Evolutionary conservation across 257 asterid genomes (phyloP), one percentile per base, ranked within the genome.

Genomic region (Lycium barbarum): DNA sequence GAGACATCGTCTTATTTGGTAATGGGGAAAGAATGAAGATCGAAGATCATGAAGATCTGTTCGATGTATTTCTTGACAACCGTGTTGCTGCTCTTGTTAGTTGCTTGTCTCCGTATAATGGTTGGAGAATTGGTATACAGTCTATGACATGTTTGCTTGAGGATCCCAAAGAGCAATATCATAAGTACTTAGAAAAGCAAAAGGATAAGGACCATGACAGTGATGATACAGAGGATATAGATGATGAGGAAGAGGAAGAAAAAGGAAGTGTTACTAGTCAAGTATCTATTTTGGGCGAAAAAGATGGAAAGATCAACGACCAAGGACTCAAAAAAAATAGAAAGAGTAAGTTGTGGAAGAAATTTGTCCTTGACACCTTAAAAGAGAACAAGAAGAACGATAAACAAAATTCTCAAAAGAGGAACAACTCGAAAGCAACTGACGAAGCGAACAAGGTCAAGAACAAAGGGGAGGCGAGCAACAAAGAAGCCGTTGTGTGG

Each of bases 11-110:
- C 55, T 58, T 93, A 84, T 89, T 82, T 80, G 96, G 94, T 15
- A 93, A 91, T 43, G 88, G 89, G 66, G 84, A 89, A 53, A 45
- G 93, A 66, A 90, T 91, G 93, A 90, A 86, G 79, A 86, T 93
- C 22, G 81, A 35, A 13, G 93, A 89, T 61, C 89, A 91, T 49
- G 91, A 89, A n/a, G 93, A 89, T 17, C 85, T 91, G 49, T 67
- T 59, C n/a, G 89, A 91, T 72, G 88, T 90, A 4, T 93, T 89
- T 89, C 92, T 93, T 22, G 88, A 83, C n/a, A 18, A 86, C 47
- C 93, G 96, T 12, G 70, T 89, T 17, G 10, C 33, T 1, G 74
- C 79, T 10, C 88, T 93, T 20, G 13, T 0, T 40, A n/a, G 49
- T 17, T 93, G 93, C 72, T 83, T 84, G 38, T 78, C 87, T 5